Conservation (phyloP, 2,329 filamentous ascomycete species). For the Colletotrichum tabaci region DNA sequence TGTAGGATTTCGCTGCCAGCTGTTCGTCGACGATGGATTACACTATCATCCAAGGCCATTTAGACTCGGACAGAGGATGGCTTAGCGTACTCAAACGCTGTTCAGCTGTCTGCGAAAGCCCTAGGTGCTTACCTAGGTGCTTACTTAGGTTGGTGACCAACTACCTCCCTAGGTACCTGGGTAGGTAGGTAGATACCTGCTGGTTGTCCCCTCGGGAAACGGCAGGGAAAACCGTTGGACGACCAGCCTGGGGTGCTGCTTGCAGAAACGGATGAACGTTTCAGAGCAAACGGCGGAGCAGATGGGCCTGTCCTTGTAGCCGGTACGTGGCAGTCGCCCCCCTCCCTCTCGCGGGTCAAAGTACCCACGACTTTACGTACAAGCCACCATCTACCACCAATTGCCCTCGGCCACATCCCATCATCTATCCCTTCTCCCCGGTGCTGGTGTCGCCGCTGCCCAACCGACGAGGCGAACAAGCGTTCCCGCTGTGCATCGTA, state of each 20-base stretch:
- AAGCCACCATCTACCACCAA: constrained; percentile 32
- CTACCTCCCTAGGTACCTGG: background rate
- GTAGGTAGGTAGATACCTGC: no score
- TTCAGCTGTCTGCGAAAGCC: background rate
- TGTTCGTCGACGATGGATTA: constrained; percentile 28
- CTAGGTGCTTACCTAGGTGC: background rate
- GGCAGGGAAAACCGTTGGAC: constrained; percentile 3
- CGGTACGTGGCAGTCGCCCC: constrained; percentile 6
- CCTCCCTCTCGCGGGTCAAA: background rate
- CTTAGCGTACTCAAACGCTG: constrained; percentile 7
- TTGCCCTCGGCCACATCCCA: constrained; percentile 34
- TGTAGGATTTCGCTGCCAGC: background rate
- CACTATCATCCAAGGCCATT: constrained; percentile 13
- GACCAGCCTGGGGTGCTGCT: constrained; percentile 6
- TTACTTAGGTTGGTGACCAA: background rate
- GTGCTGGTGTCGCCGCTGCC: constrained; percentile 17
- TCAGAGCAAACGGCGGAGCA: background rate
- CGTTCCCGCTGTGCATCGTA: background rate
- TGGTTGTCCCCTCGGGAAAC: constrained; percentile 15
- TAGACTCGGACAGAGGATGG: constrained; percentile 28
- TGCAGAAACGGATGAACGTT: constrained; percentile 16
- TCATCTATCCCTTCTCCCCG: background rate
- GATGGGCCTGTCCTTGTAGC: constrained; percentile 5
- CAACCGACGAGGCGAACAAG: constrained; percentile 19
- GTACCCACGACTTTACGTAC: constrained; percentile 32